Conservation (phyloP, 106 monocot species). For the Chionographis japonica region DNA sequence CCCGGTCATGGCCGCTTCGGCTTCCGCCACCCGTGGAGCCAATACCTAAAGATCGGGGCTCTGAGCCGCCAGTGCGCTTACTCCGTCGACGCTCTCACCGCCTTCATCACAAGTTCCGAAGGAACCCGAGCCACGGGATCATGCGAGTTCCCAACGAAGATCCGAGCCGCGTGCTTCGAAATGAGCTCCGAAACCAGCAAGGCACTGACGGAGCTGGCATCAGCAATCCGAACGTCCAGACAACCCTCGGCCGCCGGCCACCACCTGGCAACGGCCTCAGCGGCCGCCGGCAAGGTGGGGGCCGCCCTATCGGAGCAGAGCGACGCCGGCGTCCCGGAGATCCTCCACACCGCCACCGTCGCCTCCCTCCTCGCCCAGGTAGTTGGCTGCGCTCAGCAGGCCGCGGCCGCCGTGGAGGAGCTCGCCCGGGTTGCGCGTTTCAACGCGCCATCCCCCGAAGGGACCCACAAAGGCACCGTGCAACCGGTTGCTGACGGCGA, state of each 20-base stretch:
- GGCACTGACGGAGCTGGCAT: slow-evolving; percentile 34
- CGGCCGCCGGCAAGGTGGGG: slow-evolving; percentile 12
- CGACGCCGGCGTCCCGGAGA: slow-evolving; percentile 8
- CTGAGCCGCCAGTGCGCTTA: slow-evolving; percentile 39
- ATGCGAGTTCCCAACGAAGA: slow-evolving; percentile 12
- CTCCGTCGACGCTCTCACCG: slow-evolving; percentile 40
- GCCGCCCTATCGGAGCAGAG: slow-evolving; percentile 4
- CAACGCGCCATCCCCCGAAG: slow-evolving; percentile 5
- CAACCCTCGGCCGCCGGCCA: slow-evolving; percentile 7
- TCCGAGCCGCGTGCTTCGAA: slow-evolving; percentile 22
- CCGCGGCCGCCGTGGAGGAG: slow-evolving; percentile 37
- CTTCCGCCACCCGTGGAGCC: slow-evolving; percentile 58
- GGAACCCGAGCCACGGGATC: slow-evolving; percentile 1
- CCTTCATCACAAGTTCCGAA: slow-evolving; percentile 9
- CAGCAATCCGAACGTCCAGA: slow-evolving; percentile 27
- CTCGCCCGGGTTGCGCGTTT: slow-evolving; percentile 43
- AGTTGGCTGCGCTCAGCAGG: slow-evolving; percentile 8
- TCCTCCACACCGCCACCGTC: slow-evolving; percentile 28
- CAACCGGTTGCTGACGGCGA: slow-evolving; percentile 21
- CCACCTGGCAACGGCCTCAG: slow-evolving; percentile 19
- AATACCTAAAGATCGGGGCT: slow-evolving; percentile 54
- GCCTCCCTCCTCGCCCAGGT: slow-evolving; percentile 51
- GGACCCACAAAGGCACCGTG: slow-evolving; percentile 4
- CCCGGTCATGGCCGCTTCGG: slow-evolving; percentile 52
- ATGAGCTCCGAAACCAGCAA: slow-evolving; percentile 48